phyloP scores from a whole-genome alignment of 106 monocot species.

The Allium fistulosum region DNA sequence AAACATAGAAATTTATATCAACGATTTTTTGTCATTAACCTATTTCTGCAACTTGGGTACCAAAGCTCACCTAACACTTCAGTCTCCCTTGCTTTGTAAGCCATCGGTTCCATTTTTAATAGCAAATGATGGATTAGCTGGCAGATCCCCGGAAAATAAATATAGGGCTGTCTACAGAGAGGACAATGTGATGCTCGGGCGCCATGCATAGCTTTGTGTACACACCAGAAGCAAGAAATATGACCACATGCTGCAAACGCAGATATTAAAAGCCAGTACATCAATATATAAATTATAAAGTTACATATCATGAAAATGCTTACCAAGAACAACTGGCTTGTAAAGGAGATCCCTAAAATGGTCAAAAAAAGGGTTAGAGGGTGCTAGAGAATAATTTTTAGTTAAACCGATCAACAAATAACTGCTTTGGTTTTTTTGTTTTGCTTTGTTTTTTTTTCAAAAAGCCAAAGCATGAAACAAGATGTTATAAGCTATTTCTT shows the following conservation, averaged over 20 bases:
- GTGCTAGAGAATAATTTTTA: not conserved
- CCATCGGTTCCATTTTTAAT: conserved; percentile 50
- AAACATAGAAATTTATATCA: no score
- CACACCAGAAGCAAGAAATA: conserved; percentile 93
- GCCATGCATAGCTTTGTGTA: conserved; percentile 62
- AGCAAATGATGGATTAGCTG: conserved; percentile 59
- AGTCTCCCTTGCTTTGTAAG: conserved; percentile 64
- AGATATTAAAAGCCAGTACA: not conserved
- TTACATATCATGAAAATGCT: conserved; percentile 13
- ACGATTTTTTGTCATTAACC: no score
- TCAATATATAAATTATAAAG: not conserved
- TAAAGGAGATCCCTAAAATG: conserved; percentile 58
- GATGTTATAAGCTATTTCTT: no score
- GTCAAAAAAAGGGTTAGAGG: not conserved
- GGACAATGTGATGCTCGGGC: conserved; percentile 51
- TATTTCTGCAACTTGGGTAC: no score
- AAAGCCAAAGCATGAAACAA: no score
- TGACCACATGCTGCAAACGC: conserved; percentile 79
- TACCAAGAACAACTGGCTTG: conserved; percentile 69
- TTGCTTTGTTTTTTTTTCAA: no score
- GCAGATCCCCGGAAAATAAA: conserved; percentile 79
- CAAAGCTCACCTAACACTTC: conserved; percentile 63
- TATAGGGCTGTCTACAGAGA: conserved; percentile 63
- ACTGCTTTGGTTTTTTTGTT: no score
- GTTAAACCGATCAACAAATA: not conserved